Percentiles rank a stretch among this genome's conserved stretches.
Evolutionary conservation across 2,329 filamentous ascomycete genomes (phyloP).

Genomic region (Neofusicoccum umdonicola): DNA sequence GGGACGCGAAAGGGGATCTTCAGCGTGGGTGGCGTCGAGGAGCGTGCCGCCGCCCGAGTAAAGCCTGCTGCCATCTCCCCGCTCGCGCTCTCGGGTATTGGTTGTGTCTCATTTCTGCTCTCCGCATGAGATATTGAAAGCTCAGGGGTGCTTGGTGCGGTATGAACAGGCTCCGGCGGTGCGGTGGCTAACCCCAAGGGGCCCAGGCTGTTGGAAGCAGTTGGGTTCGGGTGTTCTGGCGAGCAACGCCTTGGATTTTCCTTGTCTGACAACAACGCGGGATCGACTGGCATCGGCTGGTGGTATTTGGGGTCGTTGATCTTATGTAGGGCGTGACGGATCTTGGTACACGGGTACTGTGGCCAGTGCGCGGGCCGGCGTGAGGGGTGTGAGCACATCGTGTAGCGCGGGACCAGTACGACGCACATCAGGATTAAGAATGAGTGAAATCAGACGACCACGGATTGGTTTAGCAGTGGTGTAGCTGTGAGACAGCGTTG

Average conservation of each 20-base stretch:
- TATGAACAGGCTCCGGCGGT: no score
- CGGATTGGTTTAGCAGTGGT: not conserved
- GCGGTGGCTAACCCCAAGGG: accelerated
- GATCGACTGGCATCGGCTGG: not conserved
- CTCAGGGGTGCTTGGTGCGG: no score
- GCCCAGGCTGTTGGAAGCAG: no score
- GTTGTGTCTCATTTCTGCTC: no score
- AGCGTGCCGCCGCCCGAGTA: no score
- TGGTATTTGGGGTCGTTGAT: not conserved
- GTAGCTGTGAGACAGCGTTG: not conserved
- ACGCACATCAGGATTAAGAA: not conserved
- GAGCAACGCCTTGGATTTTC: no score
- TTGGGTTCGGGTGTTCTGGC: no score
- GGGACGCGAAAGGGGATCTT: not conserved
- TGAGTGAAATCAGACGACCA: no score
- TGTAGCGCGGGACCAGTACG: not conserved
- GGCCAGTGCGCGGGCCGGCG: not conserved
- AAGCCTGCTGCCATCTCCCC: no score
- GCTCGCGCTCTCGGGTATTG: no score
- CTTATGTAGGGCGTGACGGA: not conserved
- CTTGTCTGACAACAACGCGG: not conserved
- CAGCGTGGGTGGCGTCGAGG: not conserved
- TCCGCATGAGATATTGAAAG: no score
- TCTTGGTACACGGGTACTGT: not conserved
- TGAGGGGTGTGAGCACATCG: slow-evolving; percentile 3